Evolutionary conservation across 805 yeast species (phyloP).

Genomic region (Yamadazyma ubonensis): DNA sequence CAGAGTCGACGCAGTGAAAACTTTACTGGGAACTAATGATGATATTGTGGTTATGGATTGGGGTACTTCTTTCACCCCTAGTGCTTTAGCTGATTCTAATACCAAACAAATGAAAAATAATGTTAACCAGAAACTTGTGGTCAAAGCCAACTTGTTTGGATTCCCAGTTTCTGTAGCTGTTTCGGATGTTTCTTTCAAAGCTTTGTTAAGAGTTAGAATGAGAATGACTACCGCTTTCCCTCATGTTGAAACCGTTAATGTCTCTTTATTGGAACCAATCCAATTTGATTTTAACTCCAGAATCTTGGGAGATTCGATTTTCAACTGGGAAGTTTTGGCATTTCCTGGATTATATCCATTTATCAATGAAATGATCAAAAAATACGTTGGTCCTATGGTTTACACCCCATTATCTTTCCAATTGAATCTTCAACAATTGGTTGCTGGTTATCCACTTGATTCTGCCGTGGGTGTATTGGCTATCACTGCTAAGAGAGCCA

Average conservation of each 20-base stretch:
- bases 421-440: constrained; percentile 83
- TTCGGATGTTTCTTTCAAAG: constrained; percentile 74
- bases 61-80: constrained; percentile 92
- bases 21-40: constrained; percentile 83
- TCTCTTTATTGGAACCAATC: constrained; percentile 84
- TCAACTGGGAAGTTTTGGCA: constrained; percentile 83
- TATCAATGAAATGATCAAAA: constrained; percentile 79
- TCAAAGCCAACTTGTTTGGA: constrained; percentile 83
- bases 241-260: constrained; percentile 86
- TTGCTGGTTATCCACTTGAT: constrained; percentile 76
- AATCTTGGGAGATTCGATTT: constrained; percentile 72
- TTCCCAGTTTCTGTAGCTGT: constrained; percentile 75
- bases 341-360: constrained; percentile 85
- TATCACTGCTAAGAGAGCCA: constrained; percentile 64
- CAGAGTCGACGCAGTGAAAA: constrained; percentile 84
- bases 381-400: constrained; percentile 85
- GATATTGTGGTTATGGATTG: constrained; percentile 98
- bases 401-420: constrained; percentile 91
- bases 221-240: constrained; percentile 91
- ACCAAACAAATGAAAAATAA: constrained; percentile 80
- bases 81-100: constrained; percentile 78
- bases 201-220: constrained; percentile 73
- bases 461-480: constrained; percentile 86
- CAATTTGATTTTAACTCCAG: constrained; percentile 80
- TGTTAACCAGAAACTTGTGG: constrained; percentile 76